A percentile compares a stretch with the other conserved stretches of the same genome.
These are phyloP conservation scores for Neltuma alba DNA, from an alignment of 306 rosid species.

Conservation along the genomic window DNA sequence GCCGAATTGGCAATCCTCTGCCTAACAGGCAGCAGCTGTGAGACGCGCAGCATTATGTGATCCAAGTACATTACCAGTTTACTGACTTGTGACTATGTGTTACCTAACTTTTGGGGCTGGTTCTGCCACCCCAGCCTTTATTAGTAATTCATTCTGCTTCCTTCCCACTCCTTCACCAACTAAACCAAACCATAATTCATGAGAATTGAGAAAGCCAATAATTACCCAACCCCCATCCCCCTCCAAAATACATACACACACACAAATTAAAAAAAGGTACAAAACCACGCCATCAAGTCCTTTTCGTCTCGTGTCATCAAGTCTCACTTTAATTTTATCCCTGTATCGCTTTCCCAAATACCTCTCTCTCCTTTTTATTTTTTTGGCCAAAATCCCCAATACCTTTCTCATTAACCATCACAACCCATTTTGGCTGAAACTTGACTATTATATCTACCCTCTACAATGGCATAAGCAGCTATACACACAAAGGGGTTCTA, in stretches of 20 bases:
- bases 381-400: neutral
- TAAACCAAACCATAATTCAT: neutral
- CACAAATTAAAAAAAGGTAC: too few species aligned
- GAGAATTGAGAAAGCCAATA: neutral
- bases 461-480: neutral
- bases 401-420: neutral
- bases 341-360: too few species aligned
- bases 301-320: constrained; percentile 12
- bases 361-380: too few species aligned
- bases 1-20: neutral
- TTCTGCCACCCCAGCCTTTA: neutral
- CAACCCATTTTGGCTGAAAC: neutral
- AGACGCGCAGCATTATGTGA: neutral
- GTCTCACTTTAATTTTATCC: too few species aligned
- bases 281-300: too few species aligned
- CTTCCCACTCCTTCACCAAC: neutral
- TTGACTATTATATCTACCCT: neutral
- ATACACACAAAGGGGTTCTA: neutral
- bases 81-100: neutral
- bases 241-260: too few species aligned
- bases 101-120: neutral
- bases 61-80: neutral
- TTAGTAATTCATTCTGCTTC: neutral
- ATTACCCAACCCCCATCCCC: neutral
- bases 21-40: neutral